phyloP scores from a whole-genome alignment of 1,284 basidiomycete species.

The Irpex lacteus region DNA sequence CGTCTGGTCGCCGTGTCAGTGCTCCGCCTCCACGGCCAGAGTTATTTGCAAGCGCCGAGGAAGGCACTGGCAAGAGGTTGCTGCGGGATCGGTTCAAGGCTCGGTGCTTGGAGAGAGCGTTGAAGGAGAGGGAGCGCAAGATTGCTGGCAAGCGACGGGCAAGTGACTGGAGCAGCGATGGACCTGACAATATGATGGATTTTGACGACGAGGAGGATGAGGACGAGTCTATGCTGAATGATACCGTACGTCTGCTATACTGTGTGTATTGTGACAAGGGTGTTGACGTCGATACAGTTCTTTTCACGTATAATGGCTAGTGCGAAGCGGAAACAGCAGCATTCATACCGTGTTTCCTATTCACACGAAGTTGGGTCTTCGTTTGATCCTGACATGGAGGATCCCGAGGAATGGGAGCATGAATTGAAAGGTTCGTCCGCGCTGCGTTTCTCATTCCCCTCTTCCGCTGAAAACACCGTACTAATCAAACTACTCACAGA shows the following conservation, averaged over 20 bases:
- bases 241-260: conserved; percentile 36
- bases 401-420: conserved; percentile 54
- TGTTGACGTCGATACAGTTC: conserved; percentile 38
- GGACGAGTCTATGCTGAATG: conserved; percentile 51
- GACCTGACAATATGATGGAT: conserved; percentile 48
- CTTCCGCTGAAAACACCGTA: too few relatives aligned
- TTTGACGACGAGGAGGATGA: conserved; percentile 50
- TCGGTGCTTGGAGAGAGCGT: conserved; percentile 57
- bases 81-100: conserved; percentile 60
- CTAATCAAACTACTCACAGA: background rate
- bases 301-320: conserved; percentile 60
- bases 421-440: conserved; percentile 40
- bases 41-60: conserved; percentile 21
- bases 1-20: conserved; percentile 8
- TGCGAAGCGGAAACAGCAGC: conserved; percentile 42
- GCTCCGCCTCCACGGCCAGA: conserved; percentile 7
- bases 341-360: conserved; percentile 59
- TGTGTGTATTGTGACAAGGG: background rate
- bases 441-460: too few relatives aligned
- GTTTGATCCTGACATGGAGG: conserved; percentile 67
- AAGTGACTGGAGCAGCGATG: conserved; percentile 46
- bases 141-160: conserved; percentile 38
- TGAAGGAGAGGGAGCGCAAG: conserved; percentile 48
- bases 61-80: conserved; percentile 43
- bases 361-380: conserved; percentile 70